Conservation (phyloP, 23 red algal genomes). For the Gracilaria vermiculophylla region DNA sequence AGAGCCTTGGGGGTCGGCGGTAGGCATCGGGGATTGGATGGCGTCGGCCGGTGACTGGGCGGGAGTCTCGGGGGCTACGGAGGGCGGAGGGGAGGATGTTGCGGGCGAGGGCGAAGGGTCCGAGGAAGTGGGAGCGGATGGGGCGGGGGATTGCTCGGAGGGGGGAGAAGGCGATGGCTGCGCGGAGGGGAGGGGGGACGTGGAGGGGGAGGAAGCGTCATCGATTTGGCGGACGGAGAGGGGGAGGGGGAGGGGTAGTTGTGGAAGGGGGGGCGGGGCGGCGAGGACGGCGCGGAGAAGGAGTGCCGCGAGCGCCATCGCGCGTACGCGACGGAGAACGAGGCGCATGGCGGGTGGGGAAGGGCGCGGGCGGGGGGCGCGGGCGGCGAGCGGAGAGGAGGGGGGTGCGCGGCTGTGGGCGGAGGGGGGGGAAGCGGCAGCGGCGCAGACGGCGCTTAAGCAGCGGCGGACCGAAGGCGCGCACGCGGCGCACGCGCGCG, state of each 20-base stretch:
- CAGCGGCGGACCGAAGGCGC: too few species aligned
- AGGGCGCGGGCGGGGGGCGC: not conserved
- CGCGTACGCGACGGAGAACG: not conserved
- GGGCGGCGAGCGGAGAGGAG: not conserved
- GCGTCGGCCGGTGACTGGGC: not conserved
- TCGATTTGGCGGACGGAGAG: too few species aligned
- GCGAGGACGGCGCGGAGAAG: not conserved
- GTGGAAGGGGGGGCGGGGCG: not conserved
- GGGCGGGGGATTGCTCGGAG: too few species aligned
- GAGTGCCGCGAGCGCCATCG: not conserved
- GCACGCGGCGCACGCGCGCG: not conserved
- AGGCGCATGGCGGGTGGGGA: not conserved
- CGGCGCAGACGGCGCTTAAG: not conserved
- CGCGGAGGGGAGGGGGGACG: too few species aligned
- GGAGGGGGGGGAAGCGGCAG: too few species aligned
- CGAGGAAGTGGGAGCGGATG: too few species aligned
- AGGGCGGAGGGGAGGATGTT: constrained; percentile 8
- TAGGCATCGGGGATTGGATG: not conserved
- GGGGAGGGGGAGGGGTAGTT: not conserved
- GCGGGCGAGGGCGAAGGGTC: not conserved
- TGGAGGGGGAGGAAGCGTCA: too few species aligned
- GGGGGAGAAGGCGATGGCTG: too few species aligned
- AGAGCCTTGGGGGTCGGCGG: not conserved
- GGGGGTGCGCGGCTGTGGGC: not conserved
- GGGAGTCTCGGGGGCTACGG: not conserved